These are phyloP conservation scores for Scorias spongiosa DNA, from an alignment of 2,329 filamentous ascomycete genomes.

Conservation along the genomic window DNA sequence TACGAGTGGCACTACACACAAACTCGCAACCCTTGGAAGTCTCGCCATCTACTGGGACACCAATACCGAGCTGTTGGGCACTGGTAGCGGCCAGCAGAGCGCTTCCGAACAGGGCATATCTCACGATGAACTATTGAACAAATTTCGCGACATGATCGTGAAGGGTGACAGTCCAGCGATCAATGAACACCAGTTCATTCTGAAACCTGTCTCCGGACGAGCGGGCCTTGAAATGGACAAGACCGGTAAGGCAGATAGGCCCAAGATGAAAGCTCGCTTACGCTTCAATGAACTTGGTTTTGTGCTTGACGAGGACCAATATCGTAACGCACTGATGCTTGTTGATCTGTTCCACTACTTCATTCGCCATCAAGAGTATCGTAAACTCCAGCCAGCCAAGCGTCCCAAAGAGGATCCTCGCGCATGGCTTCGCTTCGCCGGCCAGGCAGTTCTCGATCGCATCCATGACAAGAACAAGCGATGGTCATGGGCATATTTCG, in stretches of 20 bases:
- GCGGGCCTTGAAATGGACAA: constrained; percentile 94
- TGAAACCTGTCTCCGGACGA: constrained; percentile 89
- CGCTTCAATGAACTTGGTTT: constrained; percentile 96
- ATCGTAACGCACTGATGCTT: constrained; percentile 94
- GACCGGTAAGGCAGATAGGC: constrained; percentile 59
- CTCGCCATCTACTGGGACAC: constrained; percentile 98
- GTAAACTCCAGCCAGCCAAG: constrained; percentile 75
- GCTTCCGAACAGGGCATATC: constrained; percentile 45
- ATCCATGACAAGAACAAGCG: constrained; percentile 86
- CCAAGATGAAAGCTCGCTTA: constrained; percentile 79
- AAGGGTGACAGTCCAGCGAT: constrained; percentile 44
- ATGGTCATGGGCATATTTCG: constrained; percentile 95
- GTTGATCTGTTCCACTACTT: constrained; percentile 98
- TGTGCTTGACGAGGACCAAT: constrained; percentile 94
- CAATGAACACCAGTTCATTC: constrained; percentile 70
- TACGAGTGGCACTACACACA: constrained; percentile 69
- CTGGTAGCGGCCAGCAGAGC: constrained; percentile 56
- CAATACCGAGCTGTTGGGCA: constrained; percentile 68
- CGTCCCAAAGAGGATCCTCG: constrained; percentile 76
- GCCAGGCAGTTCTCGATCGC: constrained; percentile 73
- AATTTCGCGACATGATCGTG: constrained; percentile 68
- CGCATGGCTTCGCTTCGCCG: constrained; percentile 87
- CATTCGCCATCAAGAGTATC: constrained; percentile 93
- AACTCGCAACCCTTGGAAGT: constrained; percentile 78
- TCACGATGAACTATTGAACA: constrained; percentile 62